Evolutionary conservation across 2,329 filamentous ascomycete genomes (phyloP).

Genomic region (Ophiostoma quercus): DNA sequence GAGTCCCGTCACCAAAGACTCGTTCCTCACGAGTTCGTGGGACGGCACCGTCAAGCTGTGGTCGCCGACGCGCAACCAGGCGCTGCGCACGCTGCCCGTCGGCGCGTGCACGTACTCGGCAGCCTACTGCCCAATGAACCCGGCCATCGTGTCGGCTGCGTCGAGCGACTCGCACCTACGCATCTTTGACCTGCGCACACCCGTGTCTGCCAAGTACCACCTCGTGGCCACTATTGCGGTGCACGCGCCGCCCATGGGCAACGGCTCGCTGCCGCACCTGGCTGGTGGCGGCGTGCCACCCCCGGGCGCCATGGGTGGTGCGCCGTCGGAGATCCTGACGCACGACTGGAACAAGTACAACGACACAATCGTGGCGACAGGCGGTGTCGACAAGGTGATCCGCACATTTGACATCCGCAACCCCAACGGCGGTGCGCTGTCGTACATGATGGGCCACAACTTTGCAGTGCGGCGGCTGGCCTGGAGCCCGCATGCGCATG

Average conservation of each 20-base stretch:
- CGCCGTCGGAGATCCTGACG: conserved; percentile 80
- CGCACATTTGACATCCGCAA: conserved; percentile 86
- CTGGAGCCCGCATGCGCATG: conserved; percentile 91
- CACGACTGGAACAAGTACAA: conserved; percentile 99
- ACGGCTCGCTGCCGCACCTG: conserved; percentile 29
- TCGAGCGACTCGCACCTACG: conserved; percentile 84
- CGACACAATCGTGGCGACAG: conserved; percentile 76
- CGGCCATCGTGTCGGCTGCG: conserved; percentile 78
- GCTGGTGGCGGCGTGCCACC: conserved; percentile 25
- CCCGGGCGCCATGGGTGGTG: conserved; percentile 36
- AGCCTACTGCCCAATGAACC: conserved; percentile 83
- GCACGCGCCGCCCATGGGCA: conserved; percentile 55
- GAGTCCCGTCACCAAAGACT: conserved; percentile 87
- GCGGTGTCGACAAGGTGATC: conserved; percentile 80
- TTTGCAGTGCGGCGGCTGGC: conserved; percentile 82
- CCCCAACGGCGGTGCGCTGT: conserved; percentile 64
- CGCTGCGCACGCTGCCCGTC: conserved; percentile 79
- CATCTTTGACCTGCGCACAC: conserved; percentile 86
- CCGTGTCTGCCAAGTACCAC: conserved; percentile 80
- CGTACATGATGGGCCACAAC: conserved; percentile 75
- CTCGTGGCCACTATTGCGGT: conserved; percentile 78
- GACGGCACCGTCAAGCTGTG: conserved; percentile 96
- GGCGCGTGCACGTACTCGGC: conserved; percentile 92
- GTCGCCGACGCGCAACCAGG: conserved; percentile 71
- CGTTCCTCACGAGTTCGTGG: conserved; percentile 88